Evolutionary conservation across 1,284 basidiomycete species (phyloP), one percentile per base, ranked within the genome.

Genomic region (Phellopilus nigrolimitatus): DNA sequence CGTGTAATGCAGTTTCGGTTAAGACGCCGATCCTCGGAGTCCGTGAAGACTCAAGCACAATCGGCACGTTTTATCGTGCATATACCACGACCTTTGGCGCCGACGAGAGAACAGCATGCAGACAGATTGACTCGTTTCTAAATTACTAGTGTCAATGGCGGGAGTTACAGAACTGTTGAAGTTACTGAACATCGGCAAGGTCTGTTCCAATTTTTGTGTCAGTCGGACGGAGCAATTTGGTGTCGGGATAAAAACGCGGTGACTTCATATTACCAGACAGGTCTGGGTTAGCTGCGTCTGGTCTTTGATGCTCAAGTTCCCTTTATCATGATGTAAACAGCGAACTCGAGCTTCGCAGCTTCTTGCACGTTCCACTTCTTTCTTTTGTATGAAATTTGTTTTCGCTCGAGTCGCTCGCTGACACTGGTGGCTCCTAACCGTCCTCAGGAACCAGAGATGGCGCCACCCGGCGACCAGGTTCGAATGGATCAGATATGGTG

Each of bases 401-500:
- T n/a, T 24, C 21, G 13, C 33, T 12, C 19, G 36, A n/a, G 15
- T 19, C 12, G 36, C 17, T 9, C 17, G 27, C 34, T 48, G n/a
- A 48, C 30, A 43, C 10, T 17, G 12, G 2, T 15, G 25, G 27
- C 24, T 12, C 27, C 13, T 27, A 36, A 24, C 19, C 33, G 15
- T n/a, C 36, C 7, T 15, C 15, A 48, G 49, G 34, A 37, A 12
- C 31, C 25, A 9, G 41, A 37, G 25, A 51, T 44, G 41, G n/a
- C 41, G 3, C 25, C 40, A 2, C 17, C 41, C 15, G 42, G 27
- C 25, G 25, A 21, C 25, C 34, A 39, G 22, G 3, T 38, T 9
- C 40, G 40, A 33, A 33, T 52, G 27, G 44, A 31, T 25, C 34
- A 40, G n/a, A 31, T 19, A 42, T 52, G 51, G 51, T 52, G 19